Base-by-base conservation (phyloP, 805 yeast species). In the Lachancea nothofagi region DNA sequence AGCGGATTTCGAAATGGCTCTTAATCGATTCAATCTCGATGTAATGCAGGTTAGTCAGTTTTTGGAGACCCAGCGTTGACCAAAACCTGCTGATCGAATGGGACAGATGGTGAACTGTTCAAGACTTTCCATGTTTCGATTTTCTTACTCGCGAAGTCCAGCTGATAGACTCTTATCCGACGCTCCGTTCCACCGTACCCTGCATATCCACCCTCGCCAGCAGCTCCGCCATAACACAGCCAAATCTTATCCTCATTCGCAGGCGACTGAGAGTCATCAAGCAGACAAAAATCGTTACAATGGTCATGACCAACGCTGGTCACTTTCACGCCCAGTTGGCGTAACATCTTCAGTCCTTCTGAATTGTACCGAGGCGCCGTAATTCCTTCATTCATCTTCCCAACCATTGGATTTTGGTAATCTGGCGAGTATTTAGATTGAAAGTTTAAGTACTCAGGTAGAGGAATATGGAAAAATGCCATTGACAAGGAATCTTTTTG, bases 201-300 rank as follows among this genome's bases (percentile, higher is more conserved):
- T 7, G 83, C 97, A 57, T 93, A 93, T 0, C 96, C 97, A 28
- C 97, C 98, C 63, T 86, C 94, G 12, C 97, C 98, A 4, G 75
- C 72, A 1, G 80, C 94, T 19, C 98, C 98, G 3, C 96, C 98
- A 56, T 87, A 88, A 55, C 98, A 93, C 24, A 93, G 65, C 95
- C 95, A 86, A 23, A 82, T 62, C 41, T 64, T 64, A 51, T 69
- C 59, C 22, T 45, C 37, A 9, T 47, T 53, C n/a, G 49, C 49
- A 10, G 36, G 31, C 6, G 50, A 43, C 2, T 55, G 50, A n/a
- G 65, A 57, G 17, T 66, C 59, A 48, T 83, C 83, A 37, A 70
- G 62, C 43, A 85, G 62, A 62, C 98, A 93, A 58, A 75, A 93
- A 55, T 93, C 97, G 61, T 93, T 93, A 51, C 87, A 84, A 59